These are phyloP conservation scores for Chaetomidium leptoderma DNA, from an alignment of 495 filamentous ascomycete genomes.

Conservation along the genomic window DNA sequence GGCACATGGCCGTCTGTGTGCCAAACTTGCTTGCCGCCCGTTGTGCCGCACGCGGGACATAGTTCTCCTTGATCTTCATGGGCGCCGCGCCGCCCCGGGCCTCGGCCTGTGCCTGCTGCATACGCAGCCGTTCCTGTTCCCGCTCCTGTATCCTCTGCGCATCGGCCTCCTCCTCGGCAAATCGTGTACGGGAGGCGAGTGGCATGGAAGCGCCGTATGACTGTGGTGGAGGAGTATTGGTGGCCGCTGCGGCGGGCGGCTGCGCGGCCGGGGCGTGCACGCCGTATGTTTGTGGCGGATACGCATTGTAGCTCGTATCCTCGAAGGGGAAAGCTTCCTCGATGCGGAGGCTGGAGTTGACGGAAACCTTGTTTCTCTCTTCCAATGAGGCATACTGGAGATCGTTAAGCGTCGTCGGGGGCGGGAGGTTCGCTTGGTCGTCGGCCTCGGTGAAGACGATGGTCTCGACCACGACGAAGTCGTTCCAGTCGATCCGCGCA, in stretches of 20 bases:
- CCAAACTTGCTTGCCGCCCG: constrained; percentile 59
- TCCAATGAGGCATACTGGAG: constrained; percentile 91
- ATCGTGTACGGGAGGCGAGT: constrained; percentile 26
- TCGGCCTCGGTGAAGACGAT: constrained; percentile 90
- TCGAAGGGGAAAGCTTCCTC: constrained; percentile 94
- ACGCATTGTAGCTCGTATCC: constrained; percentile 43
- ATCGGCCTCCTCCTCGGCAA: constrained; percentile 58
- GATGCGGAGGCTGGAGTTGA: constrained; percentile 75
- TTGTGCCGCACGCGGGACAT: constrained; percentile 78
- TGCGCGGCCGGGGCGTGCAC: constrained; percentile 29
- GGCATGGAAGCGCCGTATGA: constrained; percentile 31
- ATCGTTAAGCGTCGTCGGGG: constrained; percentile 82
- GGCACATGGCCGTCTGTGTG: constrained; percentile 72
- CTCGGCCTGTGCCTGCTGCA: constrained; percentile 73
- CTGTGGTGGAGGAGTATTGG: constrained; percentile 37
- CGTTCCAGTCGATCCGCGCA: constrained; percentile 94
- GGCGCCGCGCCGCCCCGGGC: constrained; percentile 64
- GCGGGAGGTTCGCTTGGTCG: constrained; percentile 78
- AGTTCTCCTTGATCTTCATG: constrained; percentile 91
- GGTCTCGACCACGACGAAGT: constrained; percentile 94
- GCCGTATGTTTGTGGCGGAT: constrained; percentile 30
- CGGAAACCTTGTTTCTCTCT: constrained; percentile 84
- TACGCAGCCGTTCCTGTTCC: constrained; percentile 62
- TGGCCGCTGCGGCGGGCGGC: constrained; percentile 22
- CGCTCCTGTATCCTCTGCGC: constrained; percentile 62